These are phyloP conservation scores for Chimonanthus salicifolius DNA, from an alignment of 164 flowering plant genomes.

Conservation along the genomic window DNA sequence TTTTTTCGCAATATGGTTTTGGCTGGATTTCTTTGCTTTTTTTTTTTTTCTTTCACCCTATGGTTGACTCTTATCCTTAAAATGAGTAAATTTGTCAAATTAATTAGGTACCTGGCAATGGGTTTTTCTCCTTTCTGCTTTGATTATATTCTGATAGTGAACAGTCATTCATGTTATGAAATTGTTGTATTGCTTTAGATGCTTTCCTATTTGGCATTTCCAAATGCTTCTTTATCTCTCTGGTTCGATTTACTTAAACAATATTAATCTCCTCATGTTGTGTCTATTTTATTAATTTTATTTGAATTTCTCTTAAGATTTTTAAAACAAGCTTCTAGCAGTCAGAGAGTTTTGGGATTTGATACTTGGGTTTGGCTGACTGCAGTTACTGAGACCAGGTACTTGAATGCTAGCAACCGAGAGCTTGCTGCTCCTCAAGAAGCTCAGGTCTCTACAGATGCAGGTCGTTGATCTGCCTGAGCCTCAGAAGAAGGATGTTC, in stretches of 20 bases:
- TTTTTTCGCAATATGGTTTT: neutral
- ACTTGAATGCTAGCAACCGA: slow-evolving; percentile 90
- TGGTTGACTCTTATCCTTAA: too few relatives aligned
- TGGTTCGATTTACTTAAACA: too few relatives aligned
- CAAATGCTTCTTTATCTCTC: neutral
- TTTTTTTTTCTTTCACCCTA: too few relatives aligned
- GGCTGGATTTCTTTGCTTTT: neutral
- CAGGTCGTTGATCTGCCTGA: slow-evolving; percentile 27
- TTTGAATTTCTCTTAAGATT: neutral
- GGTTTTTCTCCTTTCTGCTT: neutral
- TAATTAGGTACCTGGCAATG: neutral
- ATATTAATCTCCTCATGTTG: too few relatives aligned
- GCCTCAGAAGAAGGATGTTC: slow-evolving; percentile 26
- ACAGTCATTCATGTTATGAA: neutral
- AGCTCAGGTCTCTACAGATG: slow-evolving; percentile 45
- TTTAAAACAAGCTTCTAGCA: neutral
- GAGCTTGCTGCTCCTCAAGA: slow-evolving; percentile 65
- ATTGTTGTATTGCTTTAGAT: neutral
- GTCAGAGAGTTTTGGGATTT: neutral
- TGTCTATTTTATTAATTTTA: too few relatives aligned
- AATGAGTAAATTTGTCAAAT: too few relatives aligned
- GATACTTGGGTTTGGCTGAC: slow-evolving; percentile 5
- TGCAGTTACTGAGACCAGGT: slow-evolving; percentile 83
- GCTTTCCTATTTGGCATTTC: neutral
- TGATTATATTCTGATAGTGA: neutral